Evolutionary conservation across 352 stramenopile species (phyloP).

Genomic region (Phytophthora hybrid): DNA sequence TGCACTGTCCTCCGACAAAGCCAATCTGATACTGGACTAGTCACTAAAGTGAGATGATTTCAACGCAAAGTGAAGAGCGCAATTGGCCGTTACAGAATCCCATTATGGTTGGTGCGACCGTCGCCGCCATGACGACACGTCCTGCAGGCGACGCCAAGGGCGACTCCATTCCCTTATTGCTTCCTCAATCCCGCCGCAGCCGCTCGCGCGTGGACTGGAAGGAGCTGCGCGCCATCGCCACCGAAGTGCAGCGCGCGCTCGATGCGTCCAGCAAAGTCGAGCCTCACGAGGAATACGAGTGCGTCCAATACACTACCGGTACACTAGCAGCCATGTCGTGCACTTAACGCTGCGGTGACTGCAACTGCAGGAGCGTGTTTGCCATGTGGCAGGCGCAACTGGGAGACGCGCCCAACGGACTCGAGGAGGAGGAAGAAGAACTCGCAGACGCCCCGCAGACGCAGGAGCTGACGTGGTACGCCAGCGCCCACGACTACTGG

Average conservation of each 20-base stretch:
- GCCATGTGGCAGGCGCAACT: constrained; percentile 82
- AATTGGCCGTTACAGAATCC: too few species aligned
- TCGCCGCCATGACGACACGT: not conserved
- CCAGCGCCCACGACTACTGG: constrained; percentile 80
- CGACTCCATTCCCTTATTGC: constrained; percentile 17
- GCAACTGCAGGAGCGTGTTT: constrained; percentile 58
- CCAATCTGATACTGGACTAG: not conserved
- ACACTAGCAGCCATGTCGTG: not conserved
- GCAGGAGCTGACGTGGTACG: constrained; percentile 67
- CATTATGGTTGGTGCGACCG: not conserved
- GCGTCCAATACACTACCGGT: constrained; percentile 20
- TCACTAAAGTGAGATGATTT: not conserved
- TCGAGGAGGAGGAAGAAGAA: constrained; percentile 10
- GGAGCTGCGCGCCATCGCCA: constrained; percentile 55
- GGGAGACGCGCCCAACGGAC: constrained; percentile 40
- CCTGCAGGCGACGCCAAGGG: not conserved
- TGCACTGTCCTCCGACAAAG: constrained; percentile 3
- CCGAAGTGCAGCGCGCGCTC: constrained; percentile 68
- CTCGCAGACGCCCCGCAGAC: not conserved
- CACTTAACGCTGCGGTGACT: not conserved
- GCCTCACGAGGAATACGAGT: constrained; percentile 73
- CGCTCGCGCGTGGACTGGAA: constrained; percentile 65
- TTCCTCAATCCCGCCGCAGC: constrained; percentile 28
- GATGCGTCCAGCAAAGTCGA: constrained; percentile 62
- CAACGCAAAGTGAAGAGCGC: too few species aligned